Conservation (phyloP, 1,284 basidiomycete species). For the Austropuccinia psidii region DNA sequence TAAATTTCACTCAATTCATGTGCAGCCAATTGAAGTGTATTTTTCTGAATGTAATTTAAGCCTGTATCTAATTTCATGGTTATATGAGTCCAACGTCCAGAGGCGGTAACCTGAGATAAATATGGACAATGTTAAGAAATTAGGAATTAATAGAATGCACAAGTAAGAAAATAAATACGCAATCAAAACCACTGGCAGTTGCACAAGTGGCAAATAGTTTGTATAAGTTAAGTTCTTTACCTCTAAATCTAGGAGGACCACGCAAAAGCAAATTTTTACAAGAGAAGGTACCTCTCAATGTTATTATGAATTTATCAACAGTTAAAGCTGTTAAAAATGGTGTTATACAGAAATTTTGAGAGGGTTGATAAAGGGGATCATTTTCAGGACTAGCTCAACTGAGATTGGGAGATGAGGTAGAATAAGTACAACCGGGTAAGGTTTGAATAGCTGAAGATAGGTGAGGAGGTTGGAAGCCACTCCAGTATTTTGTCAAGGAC, state of each 20-base stretch:
- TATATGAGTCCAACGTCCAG: constrained; percentile 9
- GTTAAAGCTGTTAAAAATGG: neutral
- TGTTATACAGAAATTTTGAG: neutral
- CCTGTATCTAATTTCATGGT: constrained; percentile 1
- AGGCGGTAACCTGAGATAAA: neutral
- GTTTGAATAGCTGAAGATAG: constrained; percentile 17
- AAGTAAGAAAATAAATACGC: constrained; percentile 21
- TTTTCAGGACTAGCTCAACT: constrained; percentile 1
- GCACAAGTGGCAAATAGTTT: constrained; percentile 17
- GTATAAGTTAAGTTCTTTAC: constrained; percentile 29
- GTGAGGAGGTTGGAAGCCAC: constrained; percentile 24
- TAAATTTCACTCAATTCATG: constrained; percentile 28
- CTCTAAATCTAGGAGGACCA: constrained; percentile 19
- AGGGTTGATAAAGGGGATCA: neutral
- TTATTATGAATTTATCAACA: constrained; percentile 2
- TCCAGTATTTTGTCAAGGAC: constrained; percentile 24
- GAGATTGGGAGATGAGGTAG: neutral
- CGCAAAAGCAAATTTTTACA: constrained; percentile 13
- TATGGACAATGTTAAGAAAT: neutral
- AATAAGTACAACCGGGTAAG: neutral
- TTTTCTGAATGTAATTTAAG: constrained; percentile 18
- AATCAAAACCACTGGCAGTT: constrained; percentile 17
- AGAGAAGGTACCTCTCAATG: neutral
- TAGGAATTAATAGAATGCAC: neutral
- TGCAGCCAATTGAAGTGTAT: constrained; percentile 12